phyloP scores from a whole-genome alignment of 129 eudicot genomes.

The Arctium minus region DNA sequence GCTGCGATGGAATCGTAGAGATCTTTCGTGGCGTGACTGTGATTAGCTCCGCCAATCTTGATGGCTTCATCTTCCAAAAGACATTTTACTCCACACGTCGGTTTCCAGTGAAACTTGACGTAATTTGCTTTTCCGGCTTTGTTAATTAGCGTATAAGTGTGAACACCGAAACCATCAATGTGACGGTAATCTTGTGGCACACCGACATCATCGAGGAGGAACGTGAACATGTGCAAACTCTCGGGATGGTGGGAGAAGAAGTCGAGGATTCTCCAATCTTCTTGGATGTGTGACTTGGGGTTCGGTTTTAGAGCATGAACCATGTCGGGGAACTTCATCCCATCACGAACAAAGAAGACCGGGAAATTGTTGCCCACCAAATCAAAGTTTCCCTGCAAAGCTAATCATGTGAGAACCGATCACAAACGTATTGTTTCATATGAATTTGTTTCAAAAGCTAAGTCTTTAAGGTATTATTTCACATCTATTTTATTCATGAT shows the following conservation, averaged over 20 bases:
- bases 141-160: conserved; percentile 47
- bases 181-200: conserved; percentile 58
- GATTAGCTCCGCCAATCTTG: conserved; percentile 54
- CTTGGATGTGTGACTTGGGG: conserved; percentile 72
- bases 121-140: conserved; percentile 50
- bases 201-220: conserved; percentile 58
- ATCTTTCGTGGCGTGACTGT: conserved; percentile 78
- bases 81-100: conserved; percentile 59
- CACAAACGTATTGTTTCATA: neutral
- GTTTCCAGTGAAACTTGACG: conserved; percentile 67
- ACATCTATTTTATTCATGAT: too few relatives aligned
- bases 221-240: conserved; percentile 55
- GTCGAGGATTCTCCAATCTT: conserved; percentile 68
- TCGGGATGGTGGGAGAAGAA: conserved; percentile 72
- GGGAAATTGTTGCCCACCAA: conserved; percentile 79
- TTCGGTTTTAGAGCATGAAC: conserved; percentile 68
- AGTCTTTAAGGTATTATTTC: too few relatives aligned
- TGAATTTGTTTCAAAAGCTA: neutral
- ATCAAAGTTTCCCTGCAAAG: conserved; percentile 65
- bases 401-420: neutral
- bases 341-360: conserved; percentile 58
- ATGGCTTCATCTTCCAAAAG: conserved; percentile 49
- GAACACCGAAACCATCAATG: conserved; percentile 62
- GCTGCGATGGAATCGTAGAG: conserved; percentile 60
- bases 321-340: conserved; percentile 68